Percentiles rank a stretch among this genome's conserved stretches.
phyloP scores from a whole-genome alignment of 2,329 filamentous ascomycete genomes.

The Ophiocordyceps sinensis region DNA sequence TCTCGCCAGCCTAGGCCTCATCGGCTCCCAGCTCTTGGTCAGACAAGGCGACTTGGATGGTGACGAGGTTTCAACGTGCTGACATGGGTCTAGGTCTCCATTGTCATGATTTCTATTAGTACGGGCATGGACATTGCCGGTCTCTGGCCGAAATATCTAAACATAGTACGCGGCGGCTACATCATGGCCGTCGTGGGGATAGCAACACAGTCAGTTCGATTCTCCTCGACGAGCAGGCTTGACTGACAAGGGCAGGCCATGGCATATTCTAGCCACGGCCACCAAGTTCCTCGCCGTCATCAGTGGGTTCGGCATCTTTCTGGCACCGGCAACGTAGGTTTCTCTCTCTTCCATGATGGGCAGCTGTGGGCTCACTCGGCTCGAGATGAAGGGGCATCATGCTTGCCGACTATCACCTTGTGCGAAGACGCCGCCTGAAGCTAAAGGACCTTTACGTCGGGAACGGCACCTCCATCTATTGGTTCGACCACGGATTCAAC shows the following conservation, averaged over 20 bases:
- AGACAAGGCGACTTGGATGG: neutral
- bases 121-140: conserved; percentile 41
- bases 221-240: neutral
- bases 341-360: too few species aligned
- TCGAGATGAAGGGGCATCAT: conserved; percentile 10
- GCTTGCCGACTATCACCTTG: conserved; percentile 14
- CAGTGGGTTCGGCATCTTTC: conserved; percentile 11
- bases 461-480: conserved; percentile 19
- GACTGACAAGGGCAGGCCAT: conserved; percentile 6
- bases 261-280: conserved; percentile 13
- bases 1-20: conserved; percentile 11
- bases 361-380: neutral
- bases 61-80: too few species aligned
- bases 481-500: conserved; percentile 20
- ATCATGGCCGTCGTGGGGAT: conserved; percentile 30
- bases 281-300: conserved; percentile 12
- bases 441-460: conserved; percentile 20
- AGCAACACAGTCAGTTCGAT: conserved; percentile 5
- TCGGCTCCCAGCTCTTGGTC: conserved; percentile 13
- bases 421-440: conserved; percentile 20
- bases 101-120: conserved; percentile 31
- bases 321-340: conserved; percentile 9
- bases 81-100: conserved; percentile 5
- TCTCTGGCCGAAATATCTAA: conserved; percentile 36
- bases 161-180: conserved; percentile 38